Evolutionary conservation across 192 early-diverging fungal genomes (phyloP).

Genomic region (Podochytrium sp.): DNA sequence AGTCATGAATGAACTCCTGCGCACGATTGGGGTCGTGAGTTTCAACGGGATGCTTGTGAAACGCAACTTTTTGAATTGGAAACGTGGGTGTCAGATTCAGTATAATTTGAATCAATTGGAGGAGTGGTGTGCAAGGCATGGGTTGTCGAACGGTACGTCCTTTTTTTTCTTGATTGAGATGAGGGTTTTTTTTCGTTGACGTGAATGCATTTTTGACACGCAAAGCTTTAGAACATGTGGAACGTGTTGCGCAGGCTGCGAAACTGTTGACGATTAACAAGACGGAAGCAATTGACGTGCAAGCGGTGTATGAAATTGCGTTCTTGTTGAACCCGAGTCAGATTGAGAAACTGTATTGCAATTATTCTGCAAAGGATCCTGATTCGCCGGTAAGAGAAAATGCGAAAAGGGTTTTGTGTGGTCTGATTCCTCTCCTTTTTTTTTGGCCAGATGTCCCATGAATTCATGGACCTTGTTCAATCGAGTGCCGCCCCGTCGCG

Average conservation of each 20-base stretch:
- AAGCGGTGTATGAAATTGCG: slow-evolving; percentile 90
- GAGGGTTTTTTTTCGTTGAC: background rate
- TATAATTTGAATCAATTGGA: slow-evolving; percentile 91
- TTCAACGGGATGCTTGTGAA: slow-evolving; percentile 91
- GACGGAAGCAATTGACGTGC: slow-evolving; percentile 72
- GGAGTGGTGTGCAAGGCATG: slow-evolving; percentile 91
- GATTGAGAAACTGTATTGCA: slow-evolving; percentile 86
- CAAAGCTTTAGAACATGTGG: slow-evolving; percentile 61
- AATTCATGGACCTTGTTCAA: slow-evolving; percentile 12
- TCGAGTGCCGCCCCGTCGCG: background rate
- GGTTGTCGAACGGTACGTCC: slow-evolving; percentile 65
- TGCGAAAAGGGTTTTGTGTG: background rate
- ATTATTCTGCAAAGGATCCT: slow-evolving; percentile 75
- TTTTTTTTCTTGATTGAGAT: background rate
- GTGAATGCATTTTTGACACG: slow-evolving; percentile 28
- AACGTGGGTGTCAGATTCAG: slow-evolving; percentile 93
- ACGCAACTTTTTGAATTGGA: slow-evolving; percentile 90
- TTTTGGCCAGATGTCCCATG: slow-evolving; percentile 16
- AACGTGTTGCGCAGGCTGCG: slow-evolving; percentile 84
- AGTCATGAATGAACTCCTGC: slow-evolving; percentile 83
- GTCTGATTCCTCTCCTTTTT: background rate
- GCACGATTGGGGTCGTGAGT: slow-evolving; percentile 82
- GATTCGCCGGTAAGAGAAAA: slow-evolving; percentile 60
- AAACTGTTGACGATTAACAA: slow-evolving; percentile 90
- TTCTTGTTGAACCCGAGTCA: slow-evolving; percentile 84